Evolutionary conservation across 257 asterid species (phyloP), one percentile per base, ranked within the genome.

Genomic region (Nicotiana obtusifolia): DNA sequence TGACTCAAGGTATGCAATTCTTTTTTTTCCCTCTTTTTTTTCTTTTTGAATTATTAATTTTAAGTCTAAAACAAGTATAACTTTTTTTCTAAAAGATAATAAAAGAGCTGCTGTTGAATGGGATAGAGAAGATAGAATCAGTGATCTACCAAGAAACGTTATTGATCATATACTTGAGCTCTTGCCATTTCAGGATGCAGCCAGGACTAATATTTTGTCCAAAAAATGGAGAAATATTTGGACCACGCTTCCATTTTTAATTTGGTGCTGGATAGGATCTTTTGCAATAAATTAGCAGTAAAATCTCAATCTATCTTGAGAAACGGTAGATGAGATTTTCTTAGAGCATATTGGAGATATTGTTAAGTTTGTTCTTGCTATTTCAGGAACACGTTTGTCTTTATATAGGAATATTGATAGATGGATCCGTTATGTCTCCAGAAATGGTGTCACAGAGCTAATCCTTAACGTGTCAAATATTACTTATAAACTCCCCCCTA

Each of bases 181-280:
- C 11, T 1, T 85, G 82, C 64, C 84, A 0, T 22, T 41, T 6
- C 59, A 30, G 16, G 83, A 83, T 83, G 88, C 82, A 5, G 84
- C 68, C 15, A 81, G 84, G 35, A 83, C 83, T n/a, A 64, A 84
- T 60, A 57, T 83, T 11, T 35, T 83, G 56, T 80, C 86, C 19
- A 83, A 56, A 3, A 65, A 60, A 0, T 83, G 88, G 86, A 80
- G 88, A 66, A 13, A 75, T 31, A 17, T 24, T 1, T 85, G 86
- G 86, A 13, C 30, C 3, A 71, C 0, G 17, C 28, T 37, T 80
- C 71, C 86, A n/a, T n/a, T n/a, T n/a, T n/a, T 6, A 5, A 47
- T 13, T 17, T 85, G 5, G 69, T 75, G 11, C 10, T 80, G 15
- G 66, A 85, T 30, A 5, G 24, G 20, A 3, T 20, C 3, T 26